A percentile compares a stretch with the other conserved stretches of the same genome.
Conservation (phyloP, 371 early-diverging fungal genomes). For the Rhizopus stolonifer region DNA sequence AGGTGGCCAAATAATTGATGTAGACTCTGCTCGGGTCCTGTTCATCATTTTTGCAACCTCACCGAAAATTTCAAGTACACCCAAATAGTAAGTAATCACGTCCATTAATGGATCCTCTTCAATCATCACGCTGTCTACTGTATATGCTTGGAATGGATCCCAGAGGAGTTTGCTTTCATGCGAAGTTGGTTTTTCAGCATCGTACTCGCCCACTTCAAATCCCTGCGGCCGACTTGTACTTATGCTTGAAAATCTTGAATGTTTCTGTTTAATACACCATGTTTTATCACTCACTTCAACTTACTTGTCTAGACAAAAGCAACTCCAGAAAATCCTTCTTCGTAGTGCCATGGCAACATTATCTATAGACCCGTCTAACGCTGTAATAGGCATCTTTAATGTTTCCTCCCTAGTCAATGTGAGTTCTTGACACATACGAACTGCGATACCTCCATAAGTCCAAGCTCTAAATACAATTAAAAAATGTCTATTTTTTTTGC, state of each 20-base stretch:
- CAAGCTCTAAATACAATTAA: constrained; percentile 41
- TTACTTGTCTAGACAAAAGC: constrained; percentile 51
- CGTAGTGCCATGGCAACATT: constrained; percentile 55
- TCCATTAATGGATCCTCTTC: constrained; percentile 36
- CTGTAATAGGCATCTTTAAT: constrained; percentile 28
- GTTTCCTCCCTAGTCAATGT: constrained; percentile 58
- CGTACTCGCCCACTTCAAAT: constrained; percentile 57
- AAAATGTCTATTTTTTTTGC: background rate
- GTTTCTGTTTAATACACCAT: background rate
- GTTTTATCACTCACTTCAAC: background rate
- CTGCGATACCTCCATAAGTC: constrained; percentile 66
- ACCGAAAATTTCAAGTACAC: constrained; percentile 43
- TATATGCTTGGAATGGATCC: constrained; percentile 26
- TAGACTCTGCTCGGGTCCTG: constrained; percentile 34
- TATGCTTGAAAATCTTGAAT: constrained; percentile 39
- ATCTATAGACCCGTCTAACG: constrained; percentile 36
- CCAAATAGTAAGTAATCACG: constrained; percentile 26
- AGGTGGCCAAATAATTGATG: constrained; percentile 50
- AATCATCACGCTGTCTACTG: constrained; percentile 26
- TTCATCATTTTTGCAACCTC: constrained; percentile 52
- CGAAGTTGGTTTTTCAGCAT: constrained; percentile 49
- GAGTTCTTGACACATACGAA: constrained; percentile 59
- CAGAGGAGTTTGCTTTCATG: constrained; percentile 47
- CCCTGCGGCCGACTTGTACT: constrained; percentile 59
- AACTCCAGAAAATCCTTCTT: constrained; percentile 63